Evolutionary conservation across 352 stramenopile species (phyloP).

Genomic region (Globisporangium canariense): DNA sequence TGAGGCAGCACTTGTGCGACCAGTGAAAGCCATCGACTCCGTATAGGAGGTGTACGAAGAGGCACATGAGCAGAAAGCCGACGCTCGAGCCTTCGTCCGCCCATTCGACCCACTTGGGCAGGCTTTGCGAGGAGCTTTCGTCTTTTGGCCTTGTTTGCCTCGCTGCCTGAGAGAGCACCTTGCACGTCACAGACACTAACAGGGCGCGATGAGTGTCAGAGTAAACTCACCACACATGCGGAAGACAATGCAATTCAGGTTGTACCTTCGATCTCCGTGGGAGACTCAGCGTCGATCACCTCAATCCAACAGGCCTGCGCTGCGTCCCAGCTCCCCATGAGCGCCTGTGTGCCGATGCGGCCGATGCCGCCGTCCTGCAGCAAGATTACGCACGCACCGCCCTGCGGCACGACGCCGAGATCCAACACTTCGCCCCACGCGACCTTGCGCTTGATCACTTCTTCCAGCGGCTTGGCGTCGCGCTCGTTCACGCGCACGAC

Average conservation of each 20-base stretch:
- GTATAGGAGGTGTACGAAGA: slow-evolving; percentile 82
- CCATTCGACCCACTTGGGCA: slow-evolving; percentile 73
- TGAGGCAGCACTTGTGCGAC: slow-evolving; percentile 85
- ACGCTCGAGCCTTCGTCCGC: slow-evolving; percentile 76
- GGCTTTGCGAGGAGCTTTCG: slow-evolving; percentile 24
- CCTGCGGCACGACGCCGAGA: slow-evolving; percentile 73
- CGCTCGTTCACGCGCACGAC: slow-evolving; percentile 63
- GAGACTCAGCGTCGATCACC: slow-evolving; percentile 52
- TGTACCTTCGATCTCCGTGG: slow-evolving; percentile 67
- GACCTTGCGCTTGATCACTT: slow-evolving; percentile 70
- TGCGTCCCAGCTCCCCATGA: slow-evolving; percentile 86
- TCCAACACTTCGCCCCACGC: slow-evolving; percentile 65
- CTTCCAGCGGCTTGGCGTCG: slow-evolving; percentile 53
- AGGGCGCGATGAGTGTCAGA: neutral
- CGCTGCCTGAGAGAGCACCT: slow-evolving; percentile 49
- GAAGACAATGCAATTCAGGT: neutral
- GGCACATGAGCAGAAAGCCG: slow-evolving; percentile 77
- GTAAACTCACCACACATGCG: neutral
- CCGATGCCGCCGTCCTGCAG: slow-evolving; percentile 67
- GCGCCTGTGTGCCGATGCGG: slow-evolving; percentile 74
- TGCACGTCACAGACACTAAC: slow-evolving; percentile 70
- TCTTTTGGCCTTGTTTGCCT: slow-evolving; percentile 25
- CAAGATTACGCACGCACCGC: slow-evolving; percentile 75
- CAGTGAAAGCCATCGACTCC: slow-evolving; percentile 84
- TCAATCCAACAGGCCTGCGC: slow-evolving; percentile 76